Evolutionary conservation across 306 rosid genomes (phyloP).

Genomic region (Vicia faba): DNA sequence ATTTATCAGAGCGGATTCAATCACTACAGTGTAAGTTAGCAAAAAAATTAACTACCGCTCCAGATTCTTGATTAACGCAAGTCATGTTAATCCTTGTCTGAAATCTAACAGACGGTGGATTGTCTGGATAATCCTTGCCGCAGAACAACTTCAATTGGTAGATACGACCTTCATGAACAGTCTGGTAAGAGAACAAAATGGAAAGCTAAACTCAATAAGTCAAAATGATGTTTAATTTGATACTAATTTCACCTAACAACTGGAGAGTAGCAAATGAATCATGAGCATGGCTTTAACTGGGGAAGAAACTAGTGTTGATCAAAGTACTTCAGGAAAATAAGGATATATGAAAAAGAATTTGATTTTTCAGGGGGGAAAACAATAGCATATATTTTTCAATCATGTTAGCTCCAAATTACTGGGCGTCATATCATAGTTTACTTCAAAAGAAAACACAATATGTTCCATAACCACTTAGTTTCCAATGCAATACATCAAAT

Average conservation of each 20-base stretch:
- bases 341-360: slow-evolving; percentile 6
- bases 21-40: slow-evolving; percentile 17
- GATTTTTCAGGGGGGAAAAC: background rate
- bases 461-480: slow-evolving; percentile 17
- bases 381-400: slow-evolving; percentile 1
- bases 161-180: slow-evolving; percentile 94
- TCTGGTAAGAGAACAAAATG: slow-evolving; percentile 54
- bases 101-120: slow-evolving; percentile 91
- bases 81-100: slow-evolving; percentile 94
- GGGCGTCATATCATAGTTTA: slow-evolving; percentile 8
- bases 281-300: background rate
- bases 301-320: background rate
- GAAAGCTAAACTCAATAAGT: slow-evolving; percentile 26
- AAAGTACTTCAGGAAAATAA: background rate
- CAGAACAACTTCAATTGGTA: slow-evolving; percentile 92
- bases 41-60: slow-evolving; percentile 64
- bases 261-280: background rate
- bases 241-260: slow-evolving; percentile 3
- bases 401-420: slow-evolving; percentile 7
- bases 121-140: slow-evolving; percentile 89
- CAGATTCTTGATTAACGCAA: slow-evolving; percentile 83
- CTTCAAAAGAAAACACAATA: slow-evolving; percentile 1
- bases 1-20: slow-evolving; percentile 44
- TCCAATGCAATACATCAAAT: slow-evolving; percentile 7
- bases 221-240: slow-evolving; percentile 14